A percentile compares a stretch with the other conserved stretches of the same genome.
phyloP scores from a whole-genome alignment of 1,284 basidiomycete species.

The Sporisorium iseilematis-ciliati region DNA sequence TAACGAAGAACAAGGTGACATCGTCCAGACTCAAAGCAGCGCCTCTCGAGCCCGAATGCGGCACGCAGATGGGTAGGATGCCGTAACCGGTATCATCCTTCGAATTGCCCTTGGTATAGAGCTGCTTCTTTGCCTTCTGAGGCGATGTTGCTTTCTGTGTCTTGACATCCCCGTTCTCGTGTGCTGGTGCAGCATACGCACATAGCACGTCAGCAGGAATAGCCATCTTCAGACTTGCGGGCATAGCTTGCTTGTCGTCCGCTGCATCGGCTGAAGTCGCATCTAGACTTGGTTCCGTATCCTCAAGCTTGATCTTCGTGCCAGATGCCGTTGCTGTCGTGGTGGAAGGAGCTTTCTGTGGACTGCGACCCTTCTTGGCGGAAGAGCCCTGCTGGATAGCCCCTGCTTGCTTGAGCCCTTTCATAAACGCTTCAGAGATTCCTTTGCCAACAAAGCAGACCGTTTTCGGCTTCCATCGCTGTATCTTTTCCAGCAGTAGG shows the following conservation, averaged over 20 bases:
- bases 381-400: slow-evolving; percentile 15
- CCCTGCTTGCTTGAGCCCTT: slow-evolving; percentile 34
- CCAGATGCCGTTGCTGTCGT: too few relatives aligned
- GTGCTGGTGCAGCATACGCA: slow-evolving; percentile 1
- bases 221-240: neutral
- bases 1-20: slow-evolving; percentile 55
- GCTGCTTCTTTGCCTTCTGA: slow-evolving; percentile 17
- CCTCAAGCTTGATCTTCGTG: slow-evolving; percentile 3
- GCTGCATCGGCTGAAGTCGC: neutral
- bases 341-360: neutral
- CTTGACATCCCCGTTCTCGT: neutral
- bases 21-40: slow-evolving; percentile 3
- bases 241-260: neutral
- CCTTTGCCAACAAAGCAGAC: slow-evolving; percentile 54
- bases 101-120: slow-evolving; percentile 43
- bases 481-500: slow-evolving; percentile 36
- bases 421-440: slow-evolving; percentile 44
- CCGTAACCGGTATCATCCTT: slow-evolving; percentile 49
- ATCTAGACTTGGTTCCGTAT: neutral
- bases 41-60: slow-evolving; percentile 7
- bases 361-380: slow-evolving; percentile 3
- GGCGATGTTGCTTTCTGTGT: neutral
- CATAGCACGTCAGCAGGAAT: slow-evolving; percentile 9
- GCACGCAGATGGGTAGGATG: slow-evolving; percentile 34
- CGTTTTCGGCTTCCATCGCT: slow-evolving; percentile 32